Percentiles rank a stretch among this genome's conserved stretches.
phyloP scores from a whole-genome alignment of 2,329 filamentous ascomycete species.

The Cladosporium velox region DNA sequence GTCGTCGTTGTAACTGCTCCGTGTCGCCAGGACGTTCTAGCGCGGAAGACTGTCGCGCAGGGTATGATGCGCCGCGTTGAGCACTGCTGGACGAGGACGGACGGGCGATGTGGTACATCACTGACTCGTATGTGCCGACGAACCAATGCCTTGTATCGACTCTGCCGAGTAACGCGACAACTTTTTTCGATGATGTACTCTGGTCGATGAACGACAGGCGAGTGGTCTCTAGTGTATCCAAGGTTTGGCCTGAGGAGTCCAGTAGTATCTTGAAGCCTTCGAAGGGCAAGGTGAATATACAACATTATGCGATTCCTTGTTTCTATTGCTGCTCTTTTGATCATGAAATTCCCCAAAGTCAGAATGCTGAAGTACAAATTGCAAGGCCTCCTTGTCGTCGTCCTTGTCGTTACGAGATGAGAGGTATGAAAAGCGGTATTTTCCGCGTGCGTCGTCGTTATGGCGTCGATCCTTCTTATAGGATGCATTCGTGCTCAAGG shows the following conservation, averaged over 20 bases:
- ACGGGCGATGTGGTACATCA: not conserved
- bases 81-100: not conserved
- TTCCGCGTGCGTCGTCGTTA: not conserved
- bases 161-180: not conserved
- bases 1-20: not conserved
- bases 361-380: not conserved
- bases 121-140: not conserved
- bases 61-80: not conserved
- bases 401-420: not conserved
- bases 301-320: not conserved
- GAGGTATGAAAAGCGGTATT: not conserved
- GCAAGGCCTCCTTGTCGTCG: not conserved
- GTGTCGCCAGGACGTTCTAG: not conserved
- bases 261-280: not conserved
- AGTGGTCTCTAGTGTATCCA: not conserved
- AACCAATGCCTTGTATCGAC: not conserved
- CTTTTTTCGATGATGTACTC: too few species aligned
- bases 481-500: slow-evolving; percentile 1
- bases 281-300: not conserved
- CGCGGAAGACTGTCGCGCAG: not conserved
- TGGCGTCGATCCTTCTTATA: not conserved
- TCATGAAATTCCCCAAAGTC: not conserved
- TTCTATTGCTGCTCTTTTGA: not conserved
- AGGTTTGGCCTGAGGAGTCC: not conserved
- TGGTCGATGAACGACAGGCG: not conserved